These are phyloP conservation scores for Astraeus odoratus DNA, from an alignment of 768 basidiomycete genomes.

Conservation along the genomic window DNA sequence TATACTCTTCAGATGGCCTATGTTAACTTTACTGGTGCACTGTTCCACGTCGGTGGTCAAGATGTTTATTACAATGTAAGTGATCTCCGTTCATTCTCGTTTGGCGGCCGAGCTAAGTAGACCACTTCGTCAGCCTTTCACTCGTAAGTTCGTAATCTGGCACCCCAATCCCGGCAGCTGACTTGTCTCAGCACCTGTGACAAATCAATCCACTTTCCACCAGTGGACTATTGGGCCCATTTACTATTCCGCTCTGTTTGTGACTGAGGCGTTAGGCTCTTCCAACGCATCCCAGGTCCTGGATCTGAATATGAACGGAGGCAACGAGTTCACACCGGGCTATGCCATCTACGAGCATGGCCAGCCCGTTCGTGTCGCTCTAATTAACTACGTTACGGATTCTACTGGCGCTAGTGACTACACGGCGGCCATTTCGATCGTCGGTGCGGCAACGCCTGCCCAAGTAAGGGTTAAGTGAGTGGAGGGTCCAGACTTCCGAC, in stretches of 20 bases:
- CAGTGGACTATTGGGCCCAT: constrained; percentile 71
- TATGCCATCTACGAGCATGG: constrained; percentile 67
- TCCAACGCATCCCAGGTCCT: constrained; percentile 58
- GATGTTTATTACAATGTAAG: constrained; percentile 58
- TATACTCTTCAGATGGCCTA: constrained; percentile 47
- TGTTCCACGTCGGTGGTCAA: constrained; percentile 55
- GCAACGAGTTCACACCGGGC: constrained; percentile 52
- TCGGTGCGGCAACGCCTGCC: constrained; percentile 39
- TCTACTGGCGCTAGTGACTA: constrained; percentile 46
- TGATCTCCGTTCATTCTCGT: constrained; percentile 11
- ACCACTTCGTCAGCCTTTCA: constrained; percentile 29
- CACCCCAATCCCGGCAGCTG: not conserved
- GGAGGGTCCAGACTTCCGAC: not conserved
- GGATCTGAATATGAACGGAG: constrained; percentile 50
- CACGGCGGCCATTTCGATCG: constrained; percentile 38
- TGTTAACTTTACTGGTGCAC: constrained; percentile 37
- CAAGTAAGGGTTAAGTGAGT: constrained; percentile 49
- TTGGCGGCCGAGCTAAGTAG: not conserved
- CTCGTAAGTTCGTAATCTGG: constrained; percentile 16
- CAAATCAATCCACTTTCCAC: constrained; percentile 48
- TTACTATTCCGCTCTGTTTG: constrained; percentile 66
- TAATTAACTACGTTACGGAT: constrained; percentile 73
- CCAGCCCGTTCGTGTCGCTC: constrained; percentile 48
- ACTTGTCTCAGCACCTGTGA: constrained; percentile 38
- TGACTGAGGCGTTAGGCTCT: constrained; percentile 66